Percentiles rank a stretch among this genome's conserved stretches.
phyloP scores from a whole-genome alignment of 306 rosid species.

The Dicorynia guianensis region DNA sequence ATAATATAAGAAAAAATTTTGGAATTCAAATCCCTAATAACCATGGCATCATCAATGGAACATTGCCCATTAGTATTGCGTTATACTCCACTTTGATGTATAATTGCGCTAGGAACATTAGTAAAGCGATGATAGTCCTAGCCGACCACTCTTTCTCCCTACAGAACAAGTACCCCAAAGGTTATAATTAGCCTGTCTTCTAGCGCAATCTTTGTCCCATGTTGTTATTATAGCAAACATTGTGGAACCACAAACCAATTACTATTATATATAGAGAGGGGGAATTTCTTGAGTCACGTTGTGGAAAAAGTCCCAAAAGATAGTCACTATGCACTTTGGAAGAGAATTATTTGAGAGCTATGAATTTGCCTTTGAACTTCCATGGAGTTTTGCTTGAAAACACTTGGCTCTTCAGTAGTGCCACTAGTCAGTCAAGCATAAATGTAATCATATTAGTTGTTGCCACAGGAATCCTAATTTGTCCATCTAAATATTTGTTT shows the following conservation, averaged over 20 bases:
- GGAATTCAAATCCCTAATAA: too few relatives aligned
- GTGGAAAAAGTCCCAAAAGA: conserved; percentile 21
- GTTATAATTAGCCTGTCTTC: conserved; percentile 13
- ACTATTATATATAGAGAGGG: background rate
- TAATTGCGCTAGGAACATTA: background rate
- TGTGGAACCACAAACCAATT: conserved; percentile 1
- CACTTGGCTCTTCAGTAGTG: background rate
- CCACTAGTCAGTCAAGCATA: background rate
- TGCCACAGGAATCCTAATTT: background rate
- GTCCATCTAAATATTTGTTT: background rate
- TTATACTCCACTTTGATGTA: conserved; percentile 13
- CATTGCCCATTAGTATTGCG: too few relatives aligned
- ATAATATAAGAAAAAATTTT: too few relatives aligned
- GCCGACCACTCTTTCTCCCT: conserved; percentile 16
- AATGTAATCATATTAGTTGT: background rate
- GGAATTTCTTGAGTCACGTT: background rate
- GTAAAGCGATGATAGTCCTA: conserved; percentile 1
- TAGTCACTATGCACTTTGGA: background rate
- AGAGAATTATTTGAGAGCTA: background rate
- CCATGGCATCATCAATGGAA: too few relatives aligned
- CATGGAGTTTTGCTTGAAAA: conserved; percentile 3
- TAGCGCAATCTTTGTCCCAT: background rate
- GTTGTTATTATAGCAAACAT: conserved; percentile 29
- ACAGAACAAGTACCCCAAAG: conserved; percentile 15
- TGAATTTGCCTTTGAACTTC: background rate